Conservation (phyloP, 2,329 filamentous ascomycete species). For the Calcarisporium arbuscula region DNA sequence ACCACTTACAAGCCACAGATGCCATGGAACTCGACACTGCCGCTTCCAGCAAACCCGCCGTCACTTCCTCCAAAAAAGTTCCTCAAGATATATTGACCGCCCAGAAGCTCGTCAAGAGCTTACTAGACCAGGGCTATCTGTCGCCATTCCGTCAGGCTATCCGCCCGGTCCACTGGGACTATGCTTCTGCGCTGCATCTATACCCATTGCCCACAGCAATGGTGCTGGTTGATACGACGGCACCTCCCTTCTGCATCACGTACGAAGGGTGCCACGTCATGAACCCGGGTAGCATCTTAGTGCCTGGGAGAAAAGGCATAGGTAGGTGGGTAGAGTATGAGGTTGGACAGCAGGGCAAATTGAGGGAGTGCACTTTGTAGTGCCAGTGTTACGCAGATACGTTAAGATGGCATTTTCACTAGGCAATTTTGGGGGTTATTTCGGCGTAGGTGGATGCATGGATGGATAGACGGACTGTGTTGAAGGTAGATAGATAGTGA, state of each 20-base stretch:
- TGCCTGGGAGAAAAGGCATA: constrained; percentile 59
- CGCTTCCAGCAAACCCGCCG: constrained; percentile 12
- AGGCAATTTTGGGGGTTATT: too few species aligned
- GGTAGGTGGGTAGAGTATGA: constrained; percentile 88
- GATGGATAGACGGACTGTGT: too few species aligned
- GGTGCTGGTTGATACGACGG: constrained; percentile 75
- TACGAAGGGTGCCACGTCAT: constrained; percentile 96
- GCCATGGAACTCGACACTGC: constrained; percentile 36
- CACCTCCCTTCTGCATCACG: constrained; percentile 76
- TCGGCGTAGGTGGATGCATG: too few species aligned
- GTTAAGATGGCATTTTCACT: too few species aligned
- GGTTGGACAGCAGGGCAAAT: constrained; percentile 53
- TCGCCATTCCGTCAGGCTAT: constrained; percentile 76
- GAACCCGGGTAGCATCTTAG: constrained; percentile 78
- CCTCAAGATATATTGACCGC: constrained; percentile 52
- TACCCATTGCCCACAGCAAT: constrained; percentile 85
- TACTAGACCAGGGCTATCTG: constrained; percentile 85
- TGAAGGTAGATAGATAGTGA: too few species aligned
- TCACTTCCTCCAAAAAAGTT: constrained; percentile 16
- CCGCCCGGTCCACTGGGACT: constrained; percentile 88
- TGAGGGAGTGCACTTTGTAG: constrained; percentile 58
- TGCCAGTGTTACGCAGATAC: too few species aligned
- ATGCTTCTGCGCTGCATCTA: constrained; percentile 65
- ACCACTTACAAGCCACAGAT: constrained; percentile 17
- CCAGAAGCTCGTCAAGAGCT: constrained; percentile 77